Evolutionary conservation across 2,329 filamentous ascomycete genomes (phyloP), one percentile per base, ranked within the genome.

Genomic region (Phialophora macrospora): DNA sequence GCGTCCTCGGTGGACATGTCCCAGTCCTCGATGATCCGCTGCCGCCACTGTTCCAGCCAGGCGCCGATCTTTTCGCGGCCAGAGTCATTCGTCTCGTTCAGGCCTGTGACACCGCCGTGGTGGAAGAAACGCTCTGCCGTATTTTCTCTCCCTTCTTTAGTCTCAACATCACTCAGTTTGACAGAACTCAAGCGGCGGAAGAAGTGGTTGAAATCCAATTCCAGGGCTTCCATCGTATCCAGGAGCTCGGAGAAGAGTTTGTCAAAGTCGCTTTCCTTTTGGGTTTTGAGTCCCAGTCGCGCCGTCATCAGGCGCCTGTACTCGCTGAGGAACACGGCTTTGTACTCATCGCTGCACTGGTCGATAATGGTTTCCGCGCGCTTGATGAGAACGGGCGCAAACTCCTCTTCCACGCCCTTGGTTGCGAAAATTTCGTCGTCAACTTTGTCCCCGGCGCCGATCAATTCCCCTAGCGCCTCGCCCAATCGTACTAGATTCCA

Each of bases 401-500:
- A 85, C n/a, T 86, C 87, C 74, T 92, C 84, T 3, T 80, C 79
- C 4, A 97, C 87, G 0, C 94, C 93, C 14, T 92, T 84, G 8
- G 86, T 82, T 4, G 91, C 79, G 72, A 97, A 97, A 1, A 81
- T 81, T 1, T 85, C 78, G 11, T 89, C 85, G 73, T 99, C 93
- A 34, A 94, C 88, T 44, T 82, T 80, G 1, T 83, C 78, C 0
- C 91, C 94, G 0, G 90, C 87, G 20, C 94, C 95, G 63, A 99
- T 87, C 1, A 97, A 82, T 78, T 98, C 95, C 22, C 92, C 95
- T 0, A 99, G 76, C 0, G 90, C 87, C 79, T 99, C 95, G 64
- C 93, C 95, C 0, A 99, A 85, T 1, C 95, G 88, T 0, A 97
- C 92, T 0, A 98, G 83, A 74, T 98, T 98, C 95, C 95, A 99